These are phyloP conservation scores for Gryganskiella cystojenkinii DNA, from an alignment of 192 early-diverging fungal genomes.

Conservation along the genomic window DNA sequence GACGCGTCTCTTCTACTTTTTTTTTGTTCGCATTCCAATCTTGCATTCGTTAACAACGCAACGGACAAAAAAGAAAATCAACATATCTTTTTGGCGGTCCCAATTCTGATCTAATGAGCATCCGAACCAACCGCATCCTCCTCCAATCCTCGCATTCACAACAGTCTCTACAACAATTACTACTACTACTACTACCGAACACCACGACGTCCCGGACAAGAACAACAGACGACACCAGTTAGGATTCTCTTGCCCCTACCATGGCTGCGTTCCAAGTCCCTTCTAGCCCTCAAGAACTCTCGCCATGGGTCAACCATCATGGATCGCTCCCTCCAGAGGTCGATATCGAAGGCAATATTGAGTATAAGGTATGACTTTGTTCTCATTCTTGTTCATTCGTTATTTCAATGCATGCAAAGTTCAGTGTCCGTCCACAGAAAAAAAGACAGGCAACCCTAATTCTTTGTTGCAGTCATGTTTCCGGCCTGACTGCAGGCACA, in stretches of 20 bases:
- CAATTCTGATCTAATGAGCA: background rate
- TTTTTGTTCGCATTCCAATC: too few relatives aligned
- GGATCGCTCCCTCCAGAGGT: slow-evolving; percentile 78
- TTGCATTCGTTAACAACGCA: too few relatives aligned
- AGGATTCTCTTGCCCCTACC: background rate
- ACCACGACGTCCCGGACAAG: background rate
- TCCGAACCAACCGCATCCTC: slow-evolving; percentile 14
- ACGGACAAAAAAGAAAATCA: background rate
- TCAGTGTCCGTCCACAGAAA: background rate
- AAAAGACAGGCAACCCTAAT: background rate
- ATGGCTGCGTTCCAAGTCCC: slow-evolving; percentile 46
- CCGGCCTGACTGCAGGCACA: too few relatives aligned
- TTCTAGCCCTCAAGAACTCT: slow-evolving; percentile 14
- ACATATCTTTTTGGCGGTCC: background rate
- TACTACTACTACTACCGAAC: background rate
- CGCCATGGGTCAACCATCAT: slow-evolving; percentile 49
- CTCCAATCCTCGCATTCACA: background rate
- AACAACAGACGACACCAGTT: background rate
- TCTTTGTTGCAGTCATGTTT: too few relatives aligned
- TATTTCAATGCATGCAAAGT: background rate
- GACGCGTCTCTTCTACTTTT: too few relatives aligned
- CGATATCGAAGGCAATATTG: slow-evolving; percentile 88
- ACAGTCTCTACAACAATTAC: too few relatives aligned
- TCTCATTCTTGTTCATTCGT: background rate
- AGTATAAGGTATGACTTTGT: slow-evolving; percentile 78